Percentiles rank a stretch among this genome's conserved stretches.
Conservation (phyloP, 1,139 yeast species). For the Suhomyces ambrosiae region DNA sequence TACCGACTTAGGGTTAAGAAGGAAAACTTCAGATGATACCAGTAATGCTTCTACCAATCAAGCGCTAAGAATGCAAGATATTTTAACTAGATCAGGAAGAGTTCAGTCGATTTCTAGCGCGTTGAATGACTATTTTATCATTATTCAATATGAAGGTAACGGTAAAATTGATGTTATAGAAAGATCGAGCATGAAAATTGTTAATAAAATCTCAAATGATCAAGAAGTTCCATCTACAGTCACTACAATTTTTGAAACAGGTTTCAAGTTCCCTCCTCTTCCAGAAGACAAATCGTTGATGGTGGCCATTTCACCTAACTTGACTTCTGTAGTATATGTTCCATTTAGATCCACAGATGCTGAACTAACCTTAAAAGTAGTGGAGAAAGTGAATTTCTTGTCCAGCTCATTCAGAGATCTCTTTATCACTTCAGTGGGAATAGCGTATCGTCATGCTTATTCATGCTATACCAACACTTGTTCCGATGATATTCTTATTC, state of each 20-base stretch:
- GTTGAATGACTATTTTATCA: slow-evolving; percentile 27
- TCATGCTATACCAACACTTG: slow-evolving; percentile 66
- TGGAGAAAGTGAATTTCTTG: slow-evolving; percentile 24
- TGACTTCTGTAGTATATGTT: slow-evolving; percentile 50
- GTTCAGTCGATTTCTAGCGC: slow-evolving; percentile 26
- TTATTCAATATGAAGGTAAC: slow-evolving; percentile 43
- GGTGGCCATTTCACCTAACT: slow-evolving; percentile 58
- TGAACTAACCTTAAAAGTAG: slow-evolving; percentile 32
- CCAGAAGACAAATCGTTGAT: slow-evolving; percentile 33
- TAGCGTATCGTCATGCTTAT: slow-evolving; percentile 66
- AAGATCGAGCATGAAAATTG: slow-evolving; percentile 32
- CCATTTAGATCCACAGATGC: slow-evolving; percentile 22
- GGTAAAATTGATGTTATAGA: slow-evolving; percentile 40
- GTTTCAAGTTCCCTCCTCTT: slow-evolving; percentile 49
- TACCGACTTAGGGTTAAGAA: slow-evolving; percentile 34
- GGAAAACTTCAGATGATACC: slow-evolving; percentile 18
- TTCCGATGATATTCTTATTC: slow-evolving; percentile 66
- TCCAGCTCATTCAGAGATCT: slow-evolving; percentile 33
- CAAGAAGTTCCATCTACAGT: slow-evolving; percentile 31
- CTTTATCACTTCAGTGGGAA: slow-evolving; percentile 53
- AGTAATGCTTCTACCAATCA: slow-evolving; percentile 6
- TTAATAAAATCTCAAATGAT: slow-evolving; percentile 14
- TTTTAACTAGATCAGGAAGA: slow-evolving; percentile 23
- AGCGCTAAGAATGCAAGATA: slow-evolving; percentile 28
- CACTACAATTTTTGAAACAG: slow-evolving; percentile 56